These are phyloP conservation scores for Blakeslea trispora DNA, from an alignment of 371 early-diverging fungal genomes.

Conservation along the genomic window DNA sequence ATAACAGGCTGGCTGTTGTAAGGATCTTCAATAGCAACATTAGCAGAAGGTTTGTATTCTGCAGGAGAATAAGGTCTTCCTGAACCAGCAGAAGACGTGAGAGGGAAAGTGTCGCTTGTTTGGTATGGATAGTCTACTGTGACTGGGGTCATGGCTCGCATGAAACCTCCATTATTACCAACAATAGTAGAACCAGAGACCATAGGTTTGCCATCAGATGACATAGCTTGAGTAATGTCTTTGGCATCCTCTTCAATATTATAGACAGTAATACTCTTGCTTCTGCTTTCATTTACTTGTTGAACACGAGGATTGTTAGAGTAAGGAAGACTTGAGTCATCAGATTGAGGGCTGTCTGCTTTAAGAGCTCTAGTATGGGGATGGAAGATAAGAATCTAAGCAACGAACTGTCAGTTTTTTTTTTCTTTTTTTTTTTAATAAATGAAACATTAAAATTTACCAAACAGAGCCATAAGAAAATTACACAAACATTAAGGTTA, in stretches of 20 bases:
- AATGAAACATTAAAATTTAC: constrained; percentile 8
- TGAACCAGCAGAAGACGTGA: constrained; percentile 21
- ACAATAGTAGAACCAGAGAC: constrained; percentile 2
- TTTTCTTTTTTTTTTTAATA: no score
- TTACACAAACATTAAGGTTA: constrained; percentile 31
- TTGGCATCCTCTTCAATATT: not conserved
- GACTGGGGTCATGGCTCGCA: constrained; percentile 45
- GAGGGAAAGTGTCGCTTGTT: constrained; percentile 24
- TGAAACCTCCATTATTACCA: constrained; percentile 29
- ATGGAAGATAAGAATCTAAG: constrained; percentile 46
- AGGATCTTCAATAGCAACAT: constrained; percentile 40
- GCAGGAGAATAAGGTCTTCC: constrained; percentile 26
- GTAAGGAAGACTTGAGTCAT: constrained; percentile 1
- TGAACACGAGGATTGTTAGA: not conserved
- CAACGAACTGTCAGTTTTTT: not conserved
- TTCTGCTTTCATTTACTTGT: not conserved
- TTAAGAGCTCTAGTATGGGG: constrained; percentile 36
- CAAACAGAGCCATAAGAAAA: constrained; percentile 28
- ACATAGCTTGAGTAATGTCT: not conserved
- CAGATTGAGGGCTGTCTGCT: not conserved
- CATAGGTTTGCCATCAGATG: not conserved
- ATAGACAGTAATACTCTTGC: not conserved
- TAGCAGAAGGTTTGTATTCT: not conserved
- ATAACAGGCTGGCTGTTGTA: constrained; percentile 39
- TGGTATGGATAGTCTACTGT: constrained; percentile 34